These are phyloP conservation scores for Nannizziopsis arthrosporioides DNA, from an alignment of 2,329 filamentous ascomycete genomes.

Conservation along the genomic window DNA sequence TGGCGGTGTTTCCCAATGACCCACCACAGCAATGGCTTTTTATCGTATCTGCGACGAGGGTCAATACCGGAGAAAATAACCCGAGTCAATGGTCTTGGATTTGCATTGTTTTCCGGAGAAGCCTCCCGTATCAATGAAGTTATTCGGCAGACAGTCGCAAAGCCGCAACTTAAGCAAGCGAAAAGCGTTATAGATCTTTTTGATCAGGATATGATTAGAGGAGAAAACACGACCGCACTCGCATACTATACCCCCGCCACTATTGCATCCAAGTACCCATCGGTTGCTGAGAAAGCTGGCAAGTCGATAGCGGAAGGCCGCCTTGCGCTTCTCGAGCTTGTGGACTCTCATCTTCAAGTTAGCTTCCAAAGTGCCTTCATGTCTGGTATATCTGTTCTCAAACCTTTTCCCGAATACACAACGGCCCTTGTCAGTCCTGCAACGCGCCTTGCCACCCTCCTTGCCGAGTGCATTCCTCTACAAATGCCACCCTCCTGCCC, in stretches of 20 bases:
- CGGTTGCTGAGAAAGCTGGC: slow-evolving; percentile 52
- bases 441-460: slow-evolving; percentile 58
- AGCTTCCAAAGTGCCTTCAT: slow-evolving; percentile 73
- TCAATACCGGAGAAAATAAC: slow-evolving; percentile 59
- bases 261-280: slow-evolving; percentile 55
- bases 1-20: slow-evolving; percentile 79
- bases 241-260: slow-evolving; percentile 62
- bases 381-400: slow-evolving; percentile 66
- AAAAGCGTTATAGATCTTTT: slow-evolving; percentile 55
- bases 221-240: slow-evolving; percentile 57
- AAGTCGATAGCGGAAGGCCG: slow-evolving; percentile 51
- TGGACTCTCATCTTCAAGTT: slow-evolving; percentile 73
- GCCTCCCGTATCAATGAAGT: slow-evolving; percentile 52
- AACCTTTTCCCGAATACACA: slow-evolving; percentile 65
- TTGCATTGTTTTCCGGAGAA: slow-evolving; percentile 61
- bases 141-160: slow-evolving; percentile 49
- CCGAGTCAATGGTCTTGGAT: slow-evolving; percentile 59
- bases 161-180: slow-evolving; percentile 43
- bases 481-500: slow-evolving; percentile 70
- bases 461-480: slow-evolving; percentile 62
- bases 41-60: slow-evolving; percentile 62
- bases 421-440: slow-evolving; percentile 60
- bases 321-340: slow-evolving; percentile 56
- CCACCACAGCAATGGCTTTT: slow-evolving; percentile 56
- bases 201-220: slow-evolving; percentile 47